Evolutionary conservation across 2,329 filamentous ascomycete species (phyloP), one percentile per base, ranked within the genome.

Genomic region (Orbilia oligospora): DNA sequence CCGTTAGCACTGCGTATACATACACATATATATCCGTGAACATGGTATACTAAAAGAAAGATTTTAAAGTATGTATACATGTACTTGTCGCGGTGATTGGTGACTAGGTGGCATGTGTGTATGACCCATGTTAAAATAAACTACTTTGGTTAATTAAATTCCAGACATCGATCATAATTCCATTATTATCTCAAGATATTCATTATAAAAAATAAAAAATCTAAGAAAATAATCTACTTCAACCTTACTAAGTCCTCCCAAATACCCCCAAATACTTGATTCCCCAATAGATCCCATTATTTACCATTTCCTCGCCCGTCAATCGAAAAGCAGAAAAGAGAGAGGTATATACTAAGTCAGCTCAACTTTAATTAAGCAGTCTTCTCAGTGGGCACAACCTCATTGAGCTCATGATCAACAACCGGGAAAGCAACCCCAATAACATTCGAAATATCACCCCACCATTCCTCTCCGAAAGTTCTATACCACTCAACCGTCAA

Each of bases 401-500:
- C 75, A 18, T 65, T 65, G 46, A 72, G 55, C 30, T 88, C 84
- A 64, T 85, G 87, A 69, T 86, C 86, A 16, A 91, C 89, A 12
- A 89, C 87, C 0, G 90, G 91, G 85, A 91, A 92, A 3, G 91
- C 90, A 41, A 89, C 91, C 0, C 63, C 75, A 68, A 92, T 86
- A 18, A 91, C 90, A 82, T 90, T 89, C 82, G 87, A 88, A 81
- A 93, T 91, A 81, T 92, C 89, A 58, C 91, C 91, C 91, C 91
- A 92, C 91, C 91, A 93, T 44, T 86, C 83, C 85, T 91, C 89
- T 4, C 90, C 90, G 75, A 90, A 92, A 70, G 84, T 85, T 46
- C 85, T 86, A 83, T 93, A 93, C 91, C 91, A 93, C 63, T 90
- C 87, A 16, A 92, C 90, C 0, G 91, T 93, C 58, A 85, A 86